phyloP scores from a whole-genome alignment of 176 grass and related monocot species.

The Oryza longistaminata region DNA sequence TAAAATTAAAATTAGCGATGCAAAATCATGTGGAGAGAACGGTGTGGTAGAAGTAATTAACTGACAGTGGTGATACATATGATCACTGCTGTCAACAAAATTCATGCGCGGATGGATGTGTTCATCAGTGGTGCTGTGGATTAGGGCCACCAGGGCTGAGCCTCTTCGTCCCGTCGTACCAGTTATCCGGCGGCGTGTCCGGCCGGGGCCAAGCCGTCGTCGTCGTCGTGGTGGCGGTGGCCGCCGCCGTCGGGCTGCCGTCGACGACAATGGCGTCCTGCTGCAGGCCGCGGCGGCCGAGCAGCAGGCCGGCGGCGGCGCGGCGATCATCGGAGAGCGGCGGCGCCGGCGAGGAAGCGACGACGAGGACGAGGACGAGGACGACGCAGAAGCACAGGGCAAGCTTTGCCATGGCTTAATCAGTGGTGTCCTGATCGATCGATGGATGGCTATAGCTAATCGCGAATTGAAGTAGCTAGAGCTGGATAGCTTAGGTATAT shows the following conservation, averaged over 20 bases:
- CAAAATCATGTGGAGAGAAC: not conserved
- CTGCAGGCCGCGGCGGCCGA: conserved; percentile 35
- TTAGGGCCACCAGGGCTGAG: conserved; percentile 55
- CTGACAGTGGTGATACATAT: too few species aligned
- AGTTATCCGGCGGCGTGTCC: conserved; percentile 26
- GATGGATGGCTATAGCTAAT: not conserved
- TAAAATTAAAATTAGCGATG: not conserved
- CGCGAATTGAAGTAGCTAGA: too few species aligned
- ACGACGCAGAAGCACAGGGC: conserved; percentile 22
- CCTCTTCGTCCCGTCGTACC: conserved; percentile 43
- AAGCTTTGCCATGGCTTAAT: conserved; percentile 6
- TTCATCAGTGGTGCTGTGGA: conserved; percentile 50
- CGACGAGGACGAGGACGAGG: conserved; percentile 22
- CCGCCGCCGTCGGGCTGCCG: not conserved
- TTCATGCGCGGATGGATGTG: too few species aligned
- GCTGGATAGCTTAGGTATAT: too few species aligned
- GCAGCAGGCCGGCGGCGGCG: not conserved
- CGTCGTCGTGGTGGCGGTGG: not conserved
- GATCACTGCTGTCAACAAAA: too few species aligned
- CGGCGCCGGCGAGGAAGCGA: not conserved
- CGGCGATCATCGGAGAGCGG: not conserved
- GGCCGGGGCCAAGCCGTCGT: conserved; percentile 1
- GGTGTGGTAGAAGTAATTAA: not conserved
- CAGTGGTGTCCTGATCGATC: too few species aligned
- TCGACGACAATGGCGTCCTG: not conserved